Conservation (phyloP, 805 yeast species). For the Saturnispora besseyi region DNA sequence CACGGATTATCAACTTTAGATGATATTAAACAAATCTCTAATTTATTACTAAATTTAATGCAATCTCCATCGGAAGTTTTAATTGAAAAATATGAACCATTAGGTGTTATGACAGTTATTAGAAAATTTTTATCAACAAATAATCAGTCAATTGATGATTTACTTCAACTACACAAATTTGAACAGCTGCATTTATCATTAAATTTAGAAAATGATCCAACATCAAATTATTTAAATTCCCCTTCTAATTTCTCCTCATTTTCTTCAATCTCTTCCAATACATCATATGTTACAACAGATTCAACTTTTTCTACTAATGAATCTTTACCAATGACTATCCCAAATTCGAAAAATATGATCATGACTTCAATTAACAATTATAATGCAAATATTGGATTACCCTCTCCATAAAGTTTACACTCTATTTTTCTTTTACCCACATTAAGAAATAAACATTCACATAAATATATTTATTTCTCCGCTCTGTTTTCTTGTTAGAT, state of each 20-base stretch:
- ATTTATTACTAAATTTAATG: slow-evolving; percentile 36
- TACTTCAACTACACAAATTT: not conserved
- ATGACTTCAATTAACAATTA: not conserved
- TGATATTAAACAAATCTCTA: slow-evolving; percentile 33
- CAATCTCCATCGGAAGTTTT: slow-evolving; percentile 43
- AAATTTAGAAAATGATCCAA: slow-evolving; percentile 3
- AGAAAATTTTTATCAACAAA: slow-evolving; percentile 17
- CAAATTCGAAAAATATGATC: not conserved
- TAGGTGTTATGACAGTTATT: slow-evolving; percentile 46
- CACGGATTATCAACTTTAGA: slow-evolving; percentile 32
- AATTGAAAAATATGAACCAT: slow-evolving; percentile 38
- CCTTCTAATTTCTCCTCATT: slow-evolving; percentile 28
- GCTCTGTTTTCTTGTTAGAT: not conserved
- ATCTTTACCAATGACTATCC: not conserved
- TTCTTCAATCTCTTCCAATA: slow-evolving; percentile 26
- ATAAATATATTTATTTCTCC: not conserved
- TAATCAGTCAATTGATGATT: slow-evolving; percentile 1
- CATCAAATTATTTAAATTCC: slow-evolving; percentile 23
- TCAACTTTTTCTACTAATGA: not conserved
- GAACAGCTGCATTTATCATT: slow-evolving; percentile 9
- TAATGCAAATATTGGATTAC: not conserved
- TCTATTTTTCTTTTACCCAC: not conserved
- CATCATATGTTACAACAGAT: slow-evolving; percentile 22
- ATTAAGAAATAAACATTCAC: not conserved
- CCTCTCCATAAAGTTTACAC: not conserved